Base-by-base conservation (phyloP, 2,329 filamentous ascomycete genomes). In the Trichoderma citrinoviride region DNA sequence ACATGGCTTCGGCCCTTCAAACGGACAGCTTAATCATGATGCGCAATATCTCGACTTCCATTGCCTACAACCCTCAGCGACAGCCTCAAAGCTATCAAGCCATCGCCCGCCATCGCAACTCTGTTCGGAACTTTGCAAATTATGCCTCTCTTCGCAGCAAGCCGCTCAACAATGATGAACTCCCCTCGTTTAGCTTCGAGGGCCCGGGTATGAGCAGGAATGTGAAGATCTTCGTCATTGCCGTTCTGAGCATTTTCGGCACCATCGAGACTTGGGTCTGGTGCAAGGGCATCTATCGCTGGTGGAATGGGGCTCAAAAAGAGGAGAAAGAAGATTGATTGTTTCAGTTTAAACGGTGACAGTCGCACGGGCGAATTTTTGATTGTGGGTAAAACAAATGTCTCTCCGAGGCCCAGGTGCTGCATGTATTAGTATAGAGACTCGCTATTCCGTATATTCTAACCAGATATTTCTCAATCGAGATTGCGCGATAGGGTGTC, bases 181-280 rank as follows among this genome's bases (percentile, higher is more conserved):
- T 65, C 12, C 57, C 57, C 3, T 46, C 52, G 1, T 65, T 65
- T 25, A 65, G 64, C 58, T 63, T 76, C 6, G 56, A 72, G 3
- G 69, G 68, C 5, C 50, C 76, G 0, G 74, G 75, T 3, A 56
- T 76, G 5, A 70, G 73, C 65, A 74, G 67, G 27, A 71, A 70
- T 19, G 71, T 72, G 67, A 75, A 65, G 19, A 33, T 74, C 1
- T 49, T 68, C 10, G 41, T 75, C 5, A 57, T 75, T 8, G 65
- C 67, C 0, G 54, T 75, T 2, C 44, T 76, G 7, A 67, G 70
- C 55, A 69, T 76, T 14, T 71, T 75, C 25, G 75, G 73, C 23
- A 76, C 72, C 1, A 71, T 75, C 6, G 74, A 77, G 61, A 73
- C 73, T 0, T 76, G 73, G 71, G 67, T 75, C 29, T 77, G 71